phyloP scores from a whole-genome alignment of 352 stramenopile genomes.

The Globisporangium echinulatum region DNA sequence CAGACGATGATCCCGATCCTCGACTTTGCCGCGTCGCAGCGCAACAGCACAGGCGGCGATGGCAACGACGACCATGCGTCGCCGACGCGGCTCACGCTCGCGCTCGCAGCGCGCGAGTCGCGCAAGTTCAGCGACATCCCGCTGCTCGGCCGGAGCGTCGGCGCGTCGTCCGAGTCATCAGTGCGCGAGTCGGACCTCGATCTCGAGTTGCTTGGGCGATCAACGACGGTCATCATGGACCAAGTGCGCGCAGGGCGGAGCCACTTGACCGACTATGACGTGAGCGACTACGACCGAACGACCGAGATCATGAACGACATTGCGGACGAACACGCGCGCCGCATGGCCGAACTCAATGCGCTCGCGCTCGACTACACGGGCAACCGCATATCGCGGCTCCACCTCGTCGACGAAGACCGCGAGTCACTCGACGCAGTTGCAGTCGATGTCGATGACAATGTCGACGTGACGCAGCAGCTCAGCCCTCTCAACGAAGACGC shows the following conservation, averaged over 20 bases:
- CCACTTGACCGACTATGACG: slow-evolving; percentile 11
- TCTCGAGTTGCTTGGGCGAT: slow-evolving; percentile 38
- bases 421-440: slow-evolving; percentile 12
- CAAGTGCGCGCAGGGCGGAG: slow-evolving; percentile 24
- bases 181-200: slow-evolving; percentile 30
- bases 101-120: slow-evolving; percentile 8
- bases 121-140: slow-evolving; percentile 16
- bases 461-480: slow-evolving; percentile 20
- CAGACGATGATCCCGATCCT: slow-evolving; percentile 15
- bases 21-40: slow-evolving; percentile 2
- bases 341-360: slow-evolving; percentile 66
- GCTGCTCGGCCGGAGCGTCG: slow-evolving; percentile 6
- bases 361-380: slow-evolving; percentile 34
- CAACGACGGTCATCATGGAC: slow-evolving; percentile 29
- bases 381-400: slow-evolving; percentile 34
- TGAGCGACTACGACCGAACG: slow-evolving; percentile 12
- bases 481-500: slow-evolving; percentile 6
- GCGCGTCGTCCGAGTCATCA: slow-evolving; percentile 1
- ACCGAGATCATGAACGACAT: slow-evolving; percentile 42
- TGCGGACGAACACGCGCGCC: slow-evolving; percentile 42
- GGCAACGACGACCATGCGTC: slow-evolving; percentile 1
- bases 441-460: slow-evolving; percentile 8
- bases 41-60: slow-evolving; percentile 1
- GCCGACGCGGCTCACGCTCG: background rate
- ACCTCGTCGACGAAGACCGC: slow-evolving; percentile 31